These are phyloP conservation scores for Dendrocalamus latiflorus DNA, from an alignment of 202 grass and related monocot genomes.

Conservation along the genomic window DNA sequence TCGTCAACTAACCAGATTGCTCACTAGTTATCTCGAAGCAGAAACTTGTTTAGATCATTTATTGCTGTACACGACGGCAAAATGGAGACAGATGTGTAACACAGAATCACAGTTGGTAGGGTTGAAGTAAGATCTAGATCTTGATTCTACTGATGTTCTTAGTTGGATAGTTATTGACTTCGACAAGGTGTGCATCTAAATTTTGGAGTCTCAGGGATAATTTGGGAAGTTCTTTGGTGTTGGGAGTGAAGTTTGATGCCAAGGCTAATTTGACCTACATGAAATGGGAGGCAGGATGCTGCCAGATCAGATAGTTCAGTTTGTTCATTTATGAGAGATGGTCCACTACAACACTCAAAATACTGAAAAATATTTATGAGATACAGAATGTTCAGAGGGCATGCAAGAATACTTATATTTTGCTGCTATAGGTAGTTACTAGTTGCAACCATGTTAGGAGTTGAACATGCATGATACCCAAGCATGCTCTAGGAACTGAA, in stretches of 20 bases:
- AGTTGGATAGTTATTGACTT: neutral
- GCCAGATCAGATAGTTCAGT: neutral
- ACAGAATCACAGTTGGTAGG: neutral
- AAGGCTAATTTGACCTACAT: neutral
- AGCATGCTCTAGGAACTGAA: neutral
- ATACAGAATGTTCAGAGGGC: neutral
- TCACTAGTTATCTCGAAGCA: neutral
- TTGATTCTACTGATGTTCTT: neutral
- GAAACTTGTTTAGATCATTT: neutral
- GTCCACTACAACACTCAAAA: neutral
- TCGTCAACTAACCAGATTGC: neutral
- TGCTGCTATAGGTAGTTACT: neutral
- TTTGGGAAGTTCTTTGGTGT: neutral
- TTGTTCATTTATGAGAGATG: neutral
- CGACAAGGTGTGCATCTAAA: neutral
- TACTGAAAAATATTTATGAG: neutral
- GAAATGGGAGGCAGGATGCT: neutral
- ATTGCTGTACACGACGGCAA: neutral
- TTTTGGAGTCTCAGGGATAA: neutral
- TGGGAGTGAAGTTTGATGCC: neutral
- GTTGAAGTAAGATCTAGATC: constrained; percentile 18
- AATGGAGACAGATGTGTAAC: neutral
- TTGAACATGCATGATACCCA: neutral
- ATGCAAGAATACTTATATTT: neutral
- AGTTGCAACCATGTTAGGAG: neutral